phyloP scores from a whole-genome alignment of 805 yeast species.

The Wickerhamomyces chaumierensis region DNA sequence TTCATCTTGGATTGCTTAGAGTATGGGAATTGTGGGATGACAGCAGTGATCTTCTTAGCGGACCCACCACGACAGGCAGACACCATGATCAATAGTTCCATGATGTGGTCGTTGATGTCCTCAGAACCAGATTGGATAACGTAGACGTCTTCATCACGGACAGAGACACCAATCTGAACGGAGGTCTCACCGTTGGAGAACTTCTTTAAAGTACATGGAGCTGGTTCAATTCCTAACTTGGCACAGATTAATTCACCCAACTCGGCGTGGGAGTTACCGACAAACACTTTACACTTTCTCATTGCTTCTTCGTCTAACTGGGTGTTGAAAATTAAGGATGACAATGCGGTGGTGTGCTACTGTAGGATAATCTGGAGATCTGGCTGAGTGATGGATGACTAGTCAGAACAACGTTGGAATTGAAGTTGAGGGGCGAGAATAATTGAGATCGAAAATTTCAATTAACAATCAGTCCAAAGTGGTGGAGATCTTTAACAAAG shows the following conservation, averaged over 20 bases:
- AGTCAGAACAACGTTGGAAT: too few species aligned
- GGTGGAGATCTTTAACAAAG: too few species aligned
- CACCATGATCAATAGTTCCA: conserved; percentile 89
- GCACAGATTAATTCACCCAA: conserved; percentile 86
- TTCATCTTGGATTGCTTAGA: conserved; percentile 97
- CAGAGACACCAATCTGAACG: conserved; percentile 88
- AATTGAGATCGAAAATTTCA: too few species aligned
- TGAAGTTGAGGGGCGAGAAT: too few species aligned
- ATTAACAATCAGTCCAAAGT: too few species aligned
- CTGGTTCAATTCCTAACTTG: conserved; percentile 83
- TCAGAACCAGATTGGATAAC: conserved; percentile 87
- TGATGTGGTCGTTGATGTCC: conserved; percentile 82
- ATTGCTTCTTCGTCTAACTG: conserved; percentile 30
- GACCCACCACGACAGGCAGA: conserved; percentile 97
- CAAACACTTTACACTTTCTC: conserved; percentile 96
- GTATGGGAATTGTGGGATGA: conserved; percentile 95
- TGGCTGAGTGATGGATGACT: too few species aligned
- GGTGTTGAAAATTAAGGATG: background rate
- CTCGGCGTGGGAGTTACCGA: conserved; percentile 95
- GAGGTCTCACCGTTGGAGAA: conserved; percentile 97
- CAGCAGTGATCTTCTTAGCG: conserved; percentile 94
- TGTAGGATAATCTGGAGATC: background rate
- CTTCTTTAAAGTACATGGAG: conserved; percentile 82
- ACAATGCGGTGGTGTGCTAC: conserved; percentile 3
- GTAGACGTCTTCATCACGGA: conserved; percentile 94